Base-by-base conservation (phyloP, 805 yeast genomes). In the Starmerella floris region DNA sequence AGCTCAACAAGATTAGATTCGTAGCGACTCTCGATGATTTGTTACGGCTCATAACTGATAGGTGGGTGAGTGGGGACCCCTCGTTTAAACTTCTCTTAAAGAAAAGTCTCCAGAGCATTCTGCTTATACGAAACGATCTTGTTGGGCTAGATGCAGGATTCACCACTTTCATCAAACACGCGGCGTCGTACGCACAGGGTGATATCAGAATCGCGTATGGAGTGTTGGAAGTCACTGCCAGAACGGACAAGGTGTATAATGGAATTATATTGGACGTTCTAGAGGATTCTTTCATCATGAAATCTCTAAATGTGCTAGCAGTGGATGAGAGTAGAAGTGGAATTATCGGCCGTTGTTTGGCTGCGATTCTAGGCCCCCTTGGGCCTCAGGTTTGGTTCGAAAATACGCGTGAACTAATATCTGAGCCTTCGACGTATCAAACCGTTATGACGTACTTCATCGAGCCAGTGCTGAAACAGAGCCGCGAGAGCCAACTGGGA, bases 31-130 rank as follows among this genome's bases (percentile, higher is more conserved):
- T 26, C 23, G 47, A 37, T 16, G 40, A 20, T 1, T n/a, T 43
- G 16, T 34, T 43, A 5, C 3, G 2, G 10, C 20, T 25, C n/a
- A 41, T 44, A 10, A 34, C 37, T 10, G 41, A 41, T n/a, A 31
- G 47, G 2, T 46, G 50, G 50, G 45, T 37, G 15, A 30, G 34
- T 4, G 50, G 50, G 15, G 47, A 43, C 27, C 50, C 50, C 8
- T 32, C 43, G 3, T 46, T 39, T 20, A 40, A 40, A n/a, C 23
- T 37, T 2, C 35, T 37, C 1, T 23, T 43, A 8, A 39, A 38
- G 25, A 38, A 39, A 35, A 17, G 39, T 3, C 2, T 43, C 31
- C 32, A 33, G 23, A 23, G 30, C 26, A n/a, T 40, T 10, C 35
- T 43, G 3, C n/a, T 21, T 1, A 19, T 40, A 4, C 42, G 45